Percentiles rank a stretch among this genome's conserved stretches.
Conservation (phyloP, 1,139 yeast species). For the Yamadazyma pseudoaaseri region DNA sequence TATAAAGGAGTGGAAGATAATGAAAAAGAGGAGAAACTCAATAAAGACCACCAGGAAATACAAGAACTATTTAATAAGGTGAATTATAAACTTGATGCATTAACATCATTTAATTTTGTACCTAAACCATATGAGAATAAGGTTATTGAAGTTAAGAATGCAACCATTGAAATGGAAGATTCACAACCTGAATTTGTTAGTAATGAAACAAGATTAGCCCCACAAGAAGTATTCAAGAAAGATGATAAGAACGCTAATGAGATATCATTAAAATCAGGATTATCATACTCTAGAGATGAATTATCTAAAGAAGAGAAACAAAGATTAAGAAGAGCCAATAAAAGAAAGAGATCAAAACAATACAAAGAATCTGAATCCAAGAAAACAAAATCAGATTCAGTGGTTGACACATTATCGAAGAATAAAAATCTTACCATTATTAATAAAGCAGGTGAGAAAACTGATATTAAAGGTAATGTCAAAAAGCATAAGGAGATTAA, state of each 20-base stretch:
- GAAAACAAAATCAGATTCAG: slow-evolving; percentile 34
- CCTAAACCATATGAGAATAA: slow-evolving; percentile 84
- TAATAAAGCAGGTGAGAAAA: slow-evolving; percentile 73
- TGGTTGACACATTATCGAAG: slow-evolving; percentile 69
- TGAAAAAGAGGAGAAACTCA: slow-evolving; percentile 56
- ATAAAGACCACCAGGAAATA: slow-evolving; percentile 77
- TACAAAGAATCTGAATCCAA: slow-evolving; percentile 30
- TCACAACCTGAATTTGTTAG: slow-evolving; percentile 90
- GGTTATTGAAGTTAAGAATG: slow-evolving; percentile 71
- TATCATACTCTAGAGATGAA: slow-evolving; percentile 81
- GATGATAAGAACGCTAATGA: slow-evolving; percentile 52
- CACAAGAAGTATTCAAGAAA: slow-evolving; percentile 85
- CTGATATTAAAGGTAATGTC: slow-evolving; percentile 69
- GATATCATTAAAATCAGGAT: slow-evolving; percentile 75
- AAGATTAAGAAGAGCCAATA: slow-evolving; percentile 80
- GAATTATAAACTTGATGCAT: slow-evolving; percentile 75
- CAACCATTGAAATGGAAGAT: slow-evolving; percentile 90
- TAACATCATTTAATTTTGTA: slow-evolving; percentile 88
- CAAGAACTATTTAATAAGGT: slow-evolving; percentile 61
- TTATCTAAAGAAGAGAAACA: slow-evolving; percentile 84
- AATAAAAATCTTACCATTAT: slow-evolving; percentile 80
- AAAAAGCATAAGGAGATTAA: slow-evolving; percentile 36
- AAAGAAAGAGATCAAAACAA: slow-evolving; percentile 71
- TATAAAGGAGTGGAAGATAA: slow-evolving; percentile 50
- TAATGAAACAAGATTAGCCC: slow-evolving; percentile 78